Percentiles rank a stretch among this genome's conserved stretches.
phyloP scores from a whole-genome alignment of 306 rosid genomes.

The Cotoneaster glaucophyllus region DNA sequence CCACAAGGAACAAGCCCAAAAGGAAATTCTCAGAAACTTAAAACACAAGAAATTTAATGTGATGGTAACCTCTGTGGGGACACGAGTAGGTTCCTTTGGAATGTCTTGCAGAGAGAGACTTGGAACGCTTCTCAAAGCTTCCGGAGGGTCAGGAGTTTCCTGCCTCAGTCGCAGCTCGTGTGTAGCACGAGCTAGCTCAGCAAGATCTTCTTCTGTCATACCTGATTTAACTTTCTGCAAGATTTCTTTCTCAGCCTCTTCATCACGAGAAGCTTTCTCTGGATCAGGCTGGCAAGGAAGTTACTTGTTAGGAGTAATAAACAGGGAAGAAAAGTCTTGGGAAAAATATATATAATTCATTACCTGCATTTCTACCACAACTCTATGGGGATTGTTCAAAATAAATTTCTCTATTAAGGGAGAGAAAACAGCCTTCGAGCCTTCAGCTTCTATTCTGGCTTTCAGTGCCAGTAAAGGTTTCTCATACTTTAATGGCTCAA shows the following conservation, averaged over 20 bases:
- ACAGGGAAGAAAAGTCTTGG: background rate
- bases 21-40: conserved; percentile 6
- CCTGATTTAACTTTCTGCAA: conserved; percentile 69
- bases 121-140: conserved; percentile 90
- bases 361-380: conserved; percentile 97
- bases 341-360: conserved; percentile 1
- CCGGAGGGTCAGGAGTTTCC: conserved; percentile 97
- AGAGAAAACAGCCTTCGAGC: conserved; percentile 81
- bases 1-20: background rate
- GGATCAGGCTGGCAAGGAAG: conserved; percentile 78
- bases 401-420: conserved; percentile 83
- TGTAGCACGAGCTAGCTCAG: conserved; percentile 80
- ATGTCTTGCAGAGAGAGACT: conserved; percentile 84
- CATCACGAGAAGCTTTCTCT: conserved; percentile 78
- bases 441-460: conserved; percentile 78
- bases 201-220: conserved; percentile 87
- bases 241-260: conserved; percentile 67
- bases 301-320: conserved; percentile 1
- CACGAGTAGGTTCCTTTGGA: conserved; percentile 77
- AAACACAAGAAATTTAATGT: conserved; percentile 9
- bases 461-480: conserved; percentile 80
- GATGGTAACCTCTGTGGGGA: conserved; percentile 70
- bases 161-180: conserved; percentile 76
- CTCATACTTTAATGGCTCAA: conserved; percentile 90
- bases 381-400: conserved; percentile 80